Evolutionary conservation across 768 basidiomycete genomes (phyloP), one percentile per base, ranked within the genome.

Genomic region (Lyophyllum semitale): DNA sequence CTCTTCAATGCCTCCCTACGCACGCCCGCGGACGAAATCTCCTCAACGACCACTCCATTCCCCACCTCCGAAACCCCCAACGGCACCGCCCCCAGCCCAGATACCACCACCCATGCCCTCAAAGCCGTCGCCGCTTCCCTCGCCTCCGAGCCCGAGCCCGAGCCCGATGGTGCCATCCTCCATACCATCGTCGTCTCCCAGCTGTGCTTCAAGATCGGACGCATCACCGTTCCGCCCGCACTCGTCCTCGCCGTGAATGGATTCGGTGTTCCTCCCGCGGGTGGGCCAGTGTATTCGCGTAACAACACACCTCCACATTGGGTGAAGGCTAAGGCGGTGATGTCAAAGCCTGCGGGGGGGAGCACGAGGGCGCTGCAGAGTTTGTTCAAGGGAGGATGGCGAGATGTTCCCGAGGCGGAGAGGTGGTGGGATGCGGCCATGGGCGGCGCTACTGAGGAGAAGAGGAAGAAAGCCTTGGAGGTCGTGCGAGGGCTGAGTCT

Each of bases 381-480:
- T 50, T 79, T 90, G 44, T 68, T 84, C 42, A 71, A 69, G 17
- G 82, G 84, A 9, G 82, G 81, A 17, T 91, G 89, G 89, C 76
- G 76, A 30, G 77, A 82, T 5, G 76, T 84, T 1, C 81, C 83
- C 0, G 78, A 79, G 61, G 75, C 62, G 18, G 79, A 83, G 67
- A 73, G 85, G 49, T 91, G 85, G 85, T 91, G 88, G 88, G 85
- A 88, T 37, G 64, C 68, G 11, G 84, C 85, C 30, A 71, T 90
- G 30, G 77, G 73, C 4, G 78, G 73, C 7, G 67, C 67, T n/a
- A 66, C 79, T 11, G 84, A 85, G 59, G 68, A 65, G 57, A 69
- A 65, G 57, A 69, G 77, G 52, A 62, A 57, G 58, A 68, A 58
- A 47, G 70, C 71, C 30, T 22, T 79, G 50, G 69, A 66, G 32